Evolutionary conservation across 2,329 filamentous ascomycete genomes (phyloP), one percentile per base, ranked within the genome.

Genomic region (Colletotrichum sp.): DNA sequence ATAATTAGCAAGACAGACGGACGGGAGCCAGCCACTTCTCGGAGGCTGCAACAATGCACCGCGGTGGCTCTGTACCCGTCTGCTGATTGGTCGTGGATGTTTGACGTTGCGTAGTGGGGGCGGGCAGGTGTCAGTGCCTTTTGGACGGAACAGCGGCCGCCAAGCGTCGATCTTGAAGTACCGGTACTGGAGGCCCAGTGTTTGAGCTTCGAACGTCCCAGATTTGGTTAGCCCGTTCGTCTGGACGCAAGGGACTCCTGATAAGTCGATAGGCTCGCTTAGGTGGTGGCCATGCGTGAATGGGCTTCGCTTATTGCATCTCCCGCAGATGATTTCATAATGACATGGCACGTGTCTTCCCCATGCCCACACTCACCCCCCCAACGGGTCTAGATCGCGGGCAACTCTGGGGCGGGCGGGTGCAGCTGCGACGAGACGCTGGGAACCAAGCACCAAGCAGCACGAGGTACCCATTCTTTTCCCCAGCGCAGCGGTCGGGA

Each of bases 281-380:
- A 28, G 11, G 19, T 19, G 15, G 11, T 74, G 52, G 61, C 36
- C 19, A 15, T 8, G 16, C 36, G n/a, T 3, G 12, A 15, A 32
- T 30, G 2, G 30, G 27, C 27, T 60, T 59, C 22, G 25, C 5
- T 55, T 30, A 25, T 25, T 70, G 36, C 65, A 63, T 63, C 44
- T 13, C 15, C 59, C 28, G 6, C 3, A 15, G 15, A 70, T 73
- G 71, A 73, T 67, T 70, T 70, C 57, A 73, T 70, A 30, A n/a
- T 73, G 70, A 59, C 64, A 68, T 36, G 57, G 64, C 64, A 75
- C 73, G 73, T 75, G 73, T 59, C 48, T 22, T n/a, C 60, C n/a
- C 68, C n/a, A 28, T 52, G 6, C n/a, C 44, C 44, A 25, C 3
- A 13, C n/a, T 25, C 44, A 12, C 9, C n/a, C n/a, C 44, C 66